Base-by-base conservation (phyloP, 2,329 filamentous ascomycete species). In the Cryphonectria parasitica region DNA sequence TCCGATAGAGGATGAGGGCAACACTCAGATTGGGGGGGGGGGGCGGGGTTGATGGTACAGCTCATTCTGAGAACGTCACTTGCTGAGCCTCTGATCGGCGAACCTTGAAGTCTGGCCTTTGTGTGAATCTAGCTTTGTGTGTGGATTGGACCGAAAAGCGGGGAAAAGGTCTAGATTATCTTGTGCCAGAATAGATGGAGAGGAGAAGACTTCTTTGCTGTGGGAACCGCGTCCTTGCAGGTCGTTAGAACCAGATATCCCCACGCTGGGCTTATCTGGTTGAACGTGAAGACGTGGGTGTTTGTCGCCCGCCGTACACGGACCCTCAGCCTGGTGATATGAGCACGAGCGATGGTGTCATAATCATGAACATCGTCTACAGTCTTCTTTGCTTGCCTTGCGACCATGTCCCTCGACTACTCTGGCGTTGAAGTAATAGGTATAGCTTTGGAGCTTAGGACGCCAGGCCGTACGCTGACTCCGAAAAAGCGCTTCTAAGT, bases 321-420 rank as follows among this genome's bases (percentile, higher is more conserved):
- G 13, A 8, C 5, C 34, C 36, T 41, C 43, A 36, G n/a, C 60
- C 22, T 65, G 43, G 43, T n/a, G 22, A 45, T n/a, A 25, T 17
- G 8, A 36, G 45, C 45, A 31, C 19, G 64, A 65, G 45, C 64
- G 45, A 65, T 58, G 36, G 17, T 52, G 64, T 39, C 52, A 66
- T 28, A 3, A 36, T 56, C 52, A 11, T 49, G 19, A 66, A 56
- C 49, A 36, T 34, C 2, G 28, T 22, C 15, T 22, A 34, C 43
- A 45, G 13, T 17, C 41, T 43, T 43, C 22, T 54, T 15, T 28
- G 28, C 31, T 60, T 11, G 22, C 19, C n/a, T 31, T 13, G 28
- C 22, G 52, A 7, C 28, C 49, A 66, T 11, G 31, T 13, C 34
- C 34, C 36, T 41, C 52, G 52, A 31, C 64, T 31, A 31, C 64